Evolutionary conservation across 2,329 filamentous ascomycete species (phyloP).

Genomic region (Penicillium sclerotiorum): DNA sequence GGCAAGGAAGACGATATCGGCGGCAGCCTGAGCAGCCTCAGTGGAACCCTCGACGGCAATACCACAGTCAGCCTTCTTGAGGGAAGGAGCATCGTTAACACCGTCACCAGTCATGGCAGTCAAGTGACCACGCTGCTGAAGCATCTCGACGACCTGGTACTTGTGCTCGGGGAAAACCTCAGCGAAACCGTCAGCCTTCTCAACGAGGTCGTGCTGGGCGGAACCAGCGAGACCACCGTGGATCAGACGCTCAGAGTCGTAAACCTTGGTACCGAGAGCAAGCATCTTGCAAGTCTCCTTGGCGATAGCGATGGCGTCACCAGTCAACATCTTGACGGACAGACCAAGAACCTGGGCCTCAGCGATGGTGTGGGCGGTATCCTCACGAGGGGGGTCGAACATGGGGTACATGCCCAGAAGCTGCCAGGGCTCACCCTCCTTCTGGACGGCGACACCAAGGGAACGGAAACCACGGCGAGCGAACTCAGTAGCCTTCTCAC

Average conservation of each 20-base stretch:
- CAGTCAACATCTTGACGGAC: conserved; percentile 79
- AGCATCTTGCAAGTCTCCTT: conserved; percentile 85
- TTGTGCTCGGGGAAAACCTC: conserved; percentile 77
- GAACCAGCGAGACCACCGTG: conserved; percentile 73
- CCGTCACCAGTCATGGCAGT: conserved; percentile 77
- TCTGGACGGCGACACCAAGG: conserved; percentile 76
- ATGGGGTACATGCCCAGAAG: conserved; percentile 76
- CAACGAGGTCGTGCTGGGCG: conserved; percentile 74
- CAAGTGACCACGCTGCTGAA: conserved; percentile 72
- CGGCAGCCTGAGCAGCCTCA: conserved; percentile 71
- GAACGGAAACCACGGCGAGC: conserved; percentile 79
- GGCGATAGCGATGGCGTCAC: conserved; percentile 76
- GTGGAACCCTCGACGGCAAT: conserved; percentile 73
- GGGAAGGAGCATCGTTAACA: conserved; percentile 73
- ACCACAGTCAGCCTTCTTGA: conserved; percentile 75
- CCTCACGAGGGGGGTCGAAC: conserved; percentile 78
- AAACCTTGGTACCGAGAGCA: conserved; percentile 76
- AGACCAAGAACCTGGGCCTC: conserved; percentile 77
- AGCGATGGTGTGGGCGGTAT: conserved; percentile 74
- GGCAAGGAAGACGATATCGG: conserved; percentile 74
- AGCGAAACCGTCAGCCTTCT: conserved; percentile 73
- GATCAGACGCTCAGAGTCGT: conserved; percentile 77
- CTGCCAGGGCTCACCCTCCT: conserved; percentile 73
- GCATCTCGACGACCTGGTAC: conserved; percentile 75
- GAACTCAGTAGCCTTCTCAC: conserved; percentile 73